Percentiles rank a stretch among this genome's conserved stretches.
Evolutionary conservation across 352 stramenopile species (phyloP).

Genomic region (Phytophthora pluvialis): DNA sequence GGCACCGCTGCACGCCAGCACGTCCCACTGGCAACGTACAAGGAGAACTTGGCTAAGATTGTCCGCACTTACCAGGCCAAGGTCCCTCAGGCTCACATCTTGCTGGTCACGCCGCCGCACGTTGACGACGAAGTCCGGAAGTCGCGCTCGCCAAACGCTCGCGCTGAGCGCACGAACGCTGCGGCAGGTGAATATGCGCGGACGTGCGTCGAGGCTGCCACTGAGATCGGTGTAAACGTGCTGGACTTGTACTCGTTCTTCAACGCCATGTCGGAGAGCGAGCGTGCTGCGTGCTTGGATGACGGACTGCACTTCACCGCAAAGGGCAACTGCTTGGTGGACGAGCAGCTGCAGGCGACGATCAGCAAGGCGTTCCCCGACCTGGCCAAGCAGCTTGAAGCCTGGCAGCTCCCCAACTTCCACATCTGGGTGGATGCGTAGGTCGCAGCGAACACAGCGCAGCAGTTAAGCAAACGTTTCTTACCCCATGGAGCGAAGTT

Average conservation of each 20-base stretch:
- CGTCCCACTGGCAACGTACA: conserved; percentile 57
- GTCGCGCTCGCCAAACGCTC: conserved; percentile 8
- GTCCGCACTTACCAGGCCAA: conserved; percentile 24
- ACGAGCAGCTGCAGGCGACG: conserved; percentile 41
- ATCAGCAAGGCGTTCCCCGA: conserved; percentile 39
- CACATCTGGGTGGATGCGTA: conserved; percentile 36
- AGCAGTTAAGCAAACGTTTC: not conserved
- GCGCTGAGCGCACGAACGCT: conserved; percentile 54
- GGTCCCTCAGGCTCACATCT: conserved; percentile 39
- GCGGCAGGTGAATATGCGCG: conserved; percentile 49
- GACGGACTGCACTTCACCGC: conserved; percentile 68
- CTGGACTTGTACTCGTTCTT: conserved; percentile 62
- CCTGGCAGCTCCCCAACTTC: conserved; percentile 46
- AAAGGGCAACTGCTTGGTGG: conserved; percentile 54
- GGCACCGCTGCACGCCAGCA: conserved; percentile 40
- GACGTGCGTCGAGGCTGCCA: conserved; percentile 48
- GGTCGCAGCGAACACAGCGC: not conserved
- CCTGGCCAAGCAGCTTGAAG: conserved; percentile 34
- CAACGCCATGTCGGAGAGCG: conserved; percentile 36
- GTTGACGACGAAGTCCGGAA: conserved; percentile 50
- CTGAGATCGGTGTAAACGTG: conserved; percentile 30
- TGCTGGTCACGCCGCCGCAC: conserved; percentile 65
- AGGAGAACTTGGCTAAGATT: conserved; percentile 46
- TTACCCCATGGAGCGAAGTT: not conserved
- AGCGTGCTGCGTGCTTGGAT: conserved; percentile 44